Percentiles rank a stretch among this genome's conserved stretches.
Conservation (phyloP, 139 green algal genomes). For the Coelastrella sp. region DNA sequence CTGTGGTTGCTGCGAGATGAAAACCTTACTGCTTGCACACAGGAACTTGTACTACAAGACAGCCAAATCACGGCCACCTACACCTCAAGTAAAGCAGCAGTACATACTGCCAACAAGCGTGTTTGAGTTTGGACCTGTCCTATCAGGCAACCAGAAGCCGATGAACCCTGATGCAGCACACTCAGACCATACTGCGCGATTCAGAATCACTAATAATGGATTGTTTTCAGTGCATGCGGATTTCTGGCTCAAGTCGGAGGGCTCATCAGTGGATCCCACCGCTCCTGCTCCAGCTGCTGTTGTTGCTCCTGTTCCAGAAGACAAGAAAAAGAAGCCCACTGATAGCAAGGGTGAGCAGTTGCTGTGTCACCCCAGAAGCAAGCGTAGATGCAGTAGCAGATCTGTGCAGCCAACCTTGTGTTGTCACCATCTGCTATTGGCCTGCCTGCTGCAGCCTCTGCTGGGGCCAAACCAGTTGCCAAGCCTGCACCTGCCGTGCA, state of each 20-base stretch:
- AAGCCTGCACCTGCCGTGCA: constrained; percentile 23
- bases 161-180: too few relatives aligned
- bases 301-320: background rate
- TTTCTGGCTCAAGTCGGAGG: constrained; percentile 69
- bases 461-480: background rate
- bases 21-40: background rate
- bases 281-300: constrained; percentile 33
- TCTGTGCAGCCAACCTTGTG: too few relatives aligned
- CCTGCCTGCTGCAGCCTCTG: background rate
- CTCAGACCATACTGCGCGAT: constrained; percentile 68
- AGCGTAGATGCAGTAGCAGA: too few relatives aligned
- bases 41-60: constrained; percentile 78
- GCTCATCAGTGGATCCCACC: constrained; percentile 18
- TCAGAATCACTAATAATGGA: constrained; percentile 87
- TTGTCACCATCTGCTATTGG: background rate
- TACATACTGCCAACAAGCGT: constrained; percentile 63
- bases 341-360: too few relatives aligned
- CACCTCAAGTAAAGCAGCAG: constrained; percentile 71
- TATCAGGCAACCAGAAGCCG: constrained; percentile 59
- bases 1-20: too few relatives aligned
- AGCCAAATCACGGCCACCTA: constrained; percentile 63
- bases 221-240: constrained; percentile 73
- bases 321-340: constrained; percentile 10
- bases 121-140: constrained; percentile 88
- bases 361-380: too few relatives aligned